Percentiles rank a stretch among this genome's conserved stretches.
phyloP scores from a whole-genome alignment of 106 monocot genomes.

The Platanthera guangdongensis region DNA sequence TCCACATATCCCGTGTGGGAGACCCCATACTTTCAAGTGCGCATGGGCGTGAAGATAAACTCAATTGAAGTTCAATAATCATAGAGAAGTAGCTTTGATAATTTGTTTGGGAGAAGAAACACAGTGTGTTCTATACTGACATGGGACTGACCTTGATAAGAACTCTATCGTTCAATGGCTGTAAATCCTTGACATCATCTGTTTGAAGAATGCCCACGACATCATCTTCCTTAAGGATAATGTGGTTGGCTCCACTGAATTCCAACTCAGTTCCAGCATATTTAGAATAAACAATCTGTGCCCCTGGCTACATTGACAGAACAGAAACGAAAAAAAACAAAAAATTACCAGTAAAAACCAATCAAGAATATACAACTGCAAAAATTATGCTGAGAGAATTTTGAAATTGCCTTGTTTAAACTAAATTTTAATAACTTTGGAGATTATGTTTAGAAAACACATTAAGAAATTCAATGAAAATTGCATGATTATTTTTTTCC shows the following conservation, averaged over 20 bases:
- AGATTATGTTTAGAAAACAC: no score
- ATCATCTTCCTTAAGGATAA: slow-evolving; percentile 89
- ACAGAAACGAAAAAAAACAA: slow-evolving; percentile 2
- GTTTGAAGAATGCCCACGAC: slow-evolving; percentile 74
- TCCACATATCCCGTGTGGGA: no score
- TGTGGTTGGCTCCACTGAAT: slow-evolving; percentile 59
- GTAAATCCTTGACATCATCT: slow-evolving; percentile 84
- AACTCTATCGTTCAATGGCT: slow-evolving; percentile 79
- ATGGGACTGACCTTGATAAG: slow-evolving; percentile 62
- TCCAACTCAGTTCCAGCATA: slow-evolving; percentile 92
- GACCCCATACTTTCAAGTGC: no score
- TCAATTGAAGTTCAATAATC: no score
- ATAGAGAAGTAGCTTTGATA: neutral
- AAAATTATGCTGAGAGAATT: no score
- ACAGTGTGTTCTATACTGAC: neutral
- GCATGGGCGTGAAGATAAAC: no score
- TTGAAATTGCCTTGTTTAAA: no score
- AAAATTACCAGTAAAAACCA: neutral
- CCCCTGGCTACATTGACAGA: slow-evolving; percentile 36
- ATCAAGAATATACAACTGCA: no score
- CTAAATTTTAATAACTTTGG: no score
- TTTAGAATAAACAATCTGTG: slow-evolving; percentile 74
- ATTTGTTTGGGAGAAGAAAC: neutral
- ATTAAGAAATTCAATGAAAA: no score
- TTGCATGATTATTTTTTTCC: no score